phyloP scores from a whole-genome alignment of 2,329 filamentous ascomycete species.

The Dissoconium aciculare region DNA sequence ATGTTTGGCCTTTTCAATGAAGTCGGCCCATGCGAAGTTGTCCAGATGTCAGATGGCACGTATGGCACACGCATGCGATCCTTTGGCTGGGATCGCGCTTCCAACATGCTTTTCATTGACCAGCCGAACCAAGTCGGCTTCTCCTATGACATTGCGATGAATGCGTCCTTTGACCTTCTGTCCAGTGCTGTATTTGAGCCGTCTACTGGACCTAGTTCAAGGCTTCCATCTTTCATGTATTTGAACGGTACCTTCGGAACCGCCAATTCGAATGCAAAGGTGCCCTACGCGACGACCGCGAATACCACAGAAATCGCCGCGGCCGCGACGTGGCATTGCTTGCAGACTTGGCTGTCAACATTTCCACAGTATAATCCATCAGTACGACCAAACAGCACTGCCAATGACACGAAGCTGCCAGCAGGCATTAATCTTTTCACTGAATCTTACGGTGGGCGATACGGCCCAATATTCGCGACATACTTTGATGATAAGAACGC shows the following conservation, averaged over 20 bases:
- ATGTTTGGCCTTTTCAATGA: constrained; percentile 50
- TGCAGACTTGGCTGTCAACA: constrained; percentile 42
- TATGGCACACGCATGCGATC: constrained; percentile 33
- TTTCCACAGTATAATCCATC: constrained; percentile 29
- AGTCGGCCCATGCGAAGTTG: constrained; percentile 35
- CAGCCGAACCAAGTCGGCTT: constrained; percentile 57
- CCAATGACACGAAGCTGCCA: constrained; percentile 11
- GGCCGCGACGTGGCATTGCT: constrained; percentile 46
- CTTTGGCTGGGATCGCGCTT: constrained; percentile 51
- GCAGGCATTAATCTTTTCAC: constrained; percentile 43
- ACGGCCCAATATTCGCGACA: constrained; percentile 49
- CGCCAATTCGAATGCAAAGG: constrained; percentile 24
- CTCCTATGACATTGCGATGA: constrained; percentile 49
- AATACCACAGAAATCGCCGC: constrained; percentile 26
- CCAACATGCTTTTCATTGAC: constrained; percentile 45
- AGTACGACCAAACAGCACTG: constrained; percentile 39
- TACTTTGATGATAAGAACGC: constrained; percentile 48
- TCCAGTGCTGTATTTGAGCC: constrained; percentile 29
- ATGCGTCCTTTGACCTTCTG: constrained; percentile 42
- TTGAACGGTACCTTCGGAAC: constrained; percentile 53
- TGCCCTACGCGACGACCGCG: constrained; percentile 14
- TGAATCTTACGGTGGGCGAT: constrained; percentile 44
- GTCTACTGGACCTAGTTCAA: constrained; percentile 15
- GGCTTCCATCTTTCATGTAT: constrained; percentile 25
- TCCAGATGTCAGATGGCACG: constrained; percentile 29